Evolutionary conservation across 768 basidiomycete species (phyloP), one percentile per base, ranked within the genome.

Genomic region (Tricholoma flavovirens): DNA sequence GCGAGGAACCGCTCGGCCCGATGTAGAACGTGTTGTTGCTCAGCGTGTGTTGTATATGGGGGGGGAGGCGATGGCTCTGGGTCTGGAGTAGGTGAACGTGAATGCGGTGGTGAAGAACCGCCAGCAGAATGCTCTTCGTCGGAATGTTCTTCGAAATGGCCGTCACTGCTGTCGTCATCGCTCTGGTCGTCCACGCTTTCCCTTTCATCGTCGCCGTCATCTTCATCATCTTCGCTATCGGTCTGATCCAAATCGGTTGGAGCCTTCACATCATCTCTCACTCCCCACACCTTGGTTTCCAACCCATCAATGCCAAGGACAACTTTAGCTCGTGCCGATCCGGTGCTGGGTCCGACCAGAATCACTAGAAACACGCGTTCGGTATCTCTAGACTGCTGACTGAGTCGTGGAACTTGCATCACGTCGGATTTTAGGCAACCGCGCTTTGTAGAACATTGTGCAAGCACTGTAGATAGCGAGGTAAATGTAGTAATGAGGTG

Each of bases 401-500:
- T 21, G 33, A 38, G 7, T 12, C 17, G 14, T 2, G 21, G 7
- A 21, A 40, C 14, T 11, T 43, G 22, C 29, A 43, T 32, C 11
- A 42, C 19, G 19, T 42, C n/a, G 50, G 52, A 42, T 11, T 43
- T 53, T 19, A 10, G 40, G 40, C 11, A 21, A 17, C n/a, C 30
- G 21, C 3, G 58, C 46, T 53, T 38, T 21, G 26, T 21, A 53
- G 52, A 30, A 15, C 52, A 63, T 1, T 64, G 68, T 1, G 86
- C 84, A 17, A 88, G 71, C 0, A 89, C 84, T 0, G 83, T 83
- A 1, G 88, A 87, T 5, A 92, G 74, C 0, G 87, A 80, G 8
- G 82, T 77, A 65, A 90, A 91, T 0, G 90, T 90, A 0, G 88
- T 88, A 52, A 79, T 75, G 11, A 91, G 72, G 68, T 92, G 90